Evolutionary conservation across 179 eudicot genomes (phyloP).

Genomic region (Beta macrorhiza): DNA sequence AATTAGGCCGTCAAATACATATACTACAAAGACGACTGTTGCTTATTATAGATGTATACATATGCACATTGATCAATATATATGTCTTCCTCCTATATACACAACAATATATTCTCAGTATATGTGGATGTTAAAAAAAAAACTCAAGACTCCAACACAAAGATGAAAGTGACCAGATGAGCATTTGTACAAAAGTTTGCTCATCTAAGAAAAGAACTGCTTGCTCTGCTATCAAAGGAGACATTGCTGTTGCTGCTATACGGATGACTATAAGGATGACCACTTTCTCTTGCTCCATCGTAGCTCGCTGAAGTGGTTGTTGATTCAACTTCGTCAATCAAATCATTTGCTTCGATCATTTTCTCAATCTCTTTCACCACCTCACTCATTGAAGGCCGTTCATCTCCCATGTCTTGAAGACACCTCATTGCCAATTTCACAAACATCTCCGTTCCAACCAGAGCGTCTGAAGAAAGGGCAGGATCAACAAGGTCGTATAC

Average conservation of each 20-base stretch:
- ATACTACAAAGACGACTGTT: not conserved
- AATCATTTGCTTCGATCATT: constrained; percentile 28
- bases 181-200: not conserved
- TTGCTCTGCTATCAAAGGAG: constrained; percentile 25
- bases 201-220: constrained; percentile 30
- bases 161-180: not conserved
- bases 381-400: constrained; percentile 50
- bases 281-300: constrained; percentile 22
- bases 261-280: constrained; percentile 5
- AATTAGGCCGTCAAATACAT: too few relatives aligned
- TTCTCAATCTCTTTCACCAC: constrained; percentile 48
- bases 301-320: constrained; percentile 25
- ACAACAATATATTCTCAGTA: not conserved
- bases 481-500: constrained; percentile 46
- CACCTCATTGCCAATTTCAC: constrained; percentile 53
- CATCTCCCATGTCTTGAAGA: constrained; percentile 41
- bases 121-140: not conserved
- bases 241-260: constrained; percentile 27
- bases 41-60: not conserved
- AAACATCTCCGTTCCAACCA: constrained; percentile 41
- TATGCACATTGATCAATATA: not conserved
- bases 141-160: not conserved
- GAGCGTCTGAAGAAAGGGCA: constrained; percentile 23
- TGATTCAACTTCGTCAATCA: constrained; percentile 30
- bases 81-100: not conserved